Evolutionary conservation across 1,284 basidiomycete genomes (phyloP), one percentile per base, ranked within the genome.

Genomic region (Tilletia setariae): DNA sequence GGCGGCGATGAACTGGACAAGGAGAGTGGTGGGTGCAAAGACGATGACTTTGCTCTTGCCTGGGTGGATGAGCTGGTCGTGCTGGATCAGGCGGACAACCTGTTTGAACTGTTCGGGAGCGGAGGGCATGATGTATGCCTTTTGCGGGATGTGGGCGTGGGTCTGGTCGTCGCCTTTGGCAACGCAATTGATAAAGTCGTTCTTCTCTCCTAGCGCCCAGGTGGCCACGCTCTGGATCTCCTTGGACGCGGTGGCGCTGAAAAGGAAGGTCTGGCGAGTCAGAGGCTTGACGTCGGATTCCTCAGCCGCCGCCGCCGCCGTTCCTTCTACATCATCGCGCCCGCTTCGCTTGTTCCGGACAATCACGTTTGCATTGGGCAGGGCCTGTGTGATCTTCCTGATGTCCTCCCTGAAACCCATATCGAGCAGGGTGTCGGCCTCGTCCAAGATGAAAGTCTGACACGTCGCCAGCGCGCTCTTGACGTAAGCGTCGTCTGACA

Each of bases 381-480:
- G 85, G 74, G 86, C 86, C 1, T 85, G 77, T 42, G 88, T 84
- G 77, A 98, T 94, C 1, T 86, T 87, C 46, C 92, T 88, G 59
- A 98, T 89, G 74, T 96, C 94, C 59, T 91, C 88, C 9, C 91
- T 88, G 88, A 98, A 98, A 74, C 95, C 95, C 90, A 97, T 92
- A 74, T 97, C 94, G 51, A 98, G 86, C 15, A 98, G 86, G 0
- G 92, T 95, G 83, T 98, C 96, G 11, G 94, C 94, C 84, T 98
- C 95, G 80, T 98, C 95, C 66, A 98, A 86, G 70, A 98, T 86
- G 68, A 98, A 86, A 89, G 92, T 77, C 71, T 90, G 89, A 35
- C 85, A 86, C 0, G 72, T 72, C 0, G 68, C 64, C 62, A 79
- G 66, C 19, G 80, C 77, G 25, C 75, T 73, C 7, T 71, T 69